These are phyloP conservation scores for Aspergillus pseudoterreus DNA, from an alignment of 2,329 filamentous ascomycete species.

Conservation along the genomic window DNA sequence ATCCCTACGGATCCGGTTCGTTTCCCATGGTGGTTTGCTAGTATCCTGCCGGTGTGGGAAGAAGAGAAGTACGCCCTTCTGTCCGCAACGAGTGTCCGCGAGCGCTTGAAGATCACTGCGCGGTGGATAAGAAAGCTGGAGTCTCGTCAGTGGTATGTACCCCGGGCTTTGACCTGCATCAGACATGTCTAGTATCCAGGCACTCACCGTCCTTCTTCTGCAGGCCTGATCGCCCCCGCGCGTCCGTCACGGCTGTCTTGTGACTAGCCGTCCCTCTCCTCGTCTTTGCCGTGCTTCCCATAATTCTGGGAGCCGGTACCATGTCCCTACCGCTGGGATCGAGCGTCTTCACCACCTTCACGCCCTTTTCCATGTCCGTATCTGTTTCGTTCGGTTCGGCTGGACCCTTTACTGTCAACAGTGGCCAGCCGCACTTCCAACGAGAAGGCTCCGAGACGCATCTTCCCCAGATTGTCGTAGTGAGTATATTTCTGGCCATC, in stretches of 20 bases:
- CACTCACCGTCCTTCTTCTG: conserved; percentile 11
- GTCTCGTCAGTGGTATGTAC: conserved; percentile 64
- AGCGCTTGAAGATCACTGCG: conserved; percentile 78
- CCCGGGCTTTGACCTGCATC: not conserved
- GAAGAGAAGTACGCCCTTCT: conserved; percentile 76
- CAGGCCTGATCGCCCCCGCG: conserved; percentile 28
- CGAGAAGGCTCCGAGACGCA: conserved; percentile 17
- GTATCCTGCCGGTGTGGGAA: conserved; percentile 72
- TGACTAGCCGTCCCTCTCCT: conserved; percentile 43
- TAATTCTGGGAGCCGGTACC: conserved; percentile 17
- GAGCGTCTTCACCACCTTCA: conserved; percentile 28
- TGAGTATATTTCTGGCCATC: conserved; percentile 29
- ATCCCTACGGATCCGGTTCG: conserved; percentile 70
- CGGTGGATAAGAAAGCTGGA: conserved; percentile 74
- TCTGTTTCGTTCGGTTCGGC: conserved; percentile 30
- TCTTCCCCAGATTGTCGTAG: conserved; percentile 30
- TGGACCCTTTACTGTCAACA: conserved; percentile 5
- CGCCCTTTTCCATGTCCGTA: conserved; percentile 35
- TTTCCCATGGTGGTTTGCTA: conserved; percentile 90
- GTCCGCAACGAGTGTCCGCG: conserved; percentile 69
- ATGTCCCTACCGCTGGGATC: conserved; percentile 18
- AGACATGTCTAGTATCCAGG: conserved; percentile 3
- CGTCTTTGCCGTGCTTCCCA: conserved; percentile 27
- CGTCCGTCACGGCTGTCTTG: conserved; percentile 37
- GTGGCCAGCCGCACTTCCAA: conserved; percentile 2